Percentiles rank a stretch among this genome's conserved stretches.
Conservation (phyloP, 495 filamentous ascomycete species). For the Penicillium pulvis region DNA sequence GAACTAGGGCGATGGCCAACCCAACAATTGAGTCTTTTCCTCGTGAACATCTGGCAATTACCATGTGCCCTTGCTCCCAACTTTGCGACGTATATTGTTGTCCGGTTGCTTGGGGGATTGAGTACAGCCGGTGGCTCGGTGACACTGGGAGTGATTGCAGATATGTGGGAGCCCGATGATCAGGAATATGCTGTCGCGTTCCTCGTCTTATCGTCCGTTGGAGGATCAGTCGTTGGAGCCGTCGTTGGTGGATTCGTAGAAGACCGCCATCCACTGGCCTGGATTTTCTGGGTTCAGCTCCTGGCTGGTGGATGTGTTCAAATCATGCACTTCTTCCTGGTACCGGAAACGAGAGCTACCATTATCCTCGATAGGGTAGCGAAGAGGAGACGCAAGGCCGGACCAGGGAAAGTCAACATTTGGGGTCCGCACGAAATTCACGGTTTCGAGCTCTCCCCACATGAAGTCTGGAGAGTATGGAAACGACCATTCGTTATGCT, state of each 20-base stretch:
- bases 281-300: conserved; percentile 81
- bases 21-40: conserved; percentile 65
- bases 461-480: conserved; percentile 51
- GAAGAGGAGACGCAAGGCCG: conserved; percentile 60
- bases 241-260: conserved; percentile 82
- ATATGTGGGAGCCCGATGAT: conserved; percentile 72
- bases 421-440: conserved; percentile 25
- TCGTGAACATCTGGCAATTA: conserved; percentile 78
- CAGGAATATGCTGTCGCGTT: conserved; percentile 69
- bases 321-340: conserved; percentile 59
- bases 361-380: conserved; percentile 69
- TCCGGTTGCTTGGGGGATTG: conserved; percentile 68
- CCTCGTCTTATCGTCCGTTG: conserved; percentile 74
- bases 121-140: conserved; percentile 79
- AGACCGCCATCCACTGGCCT: conserved; percentile 65
- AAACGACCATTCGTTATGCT: conserved; percentile 78
- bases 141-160: conserved; percentile 80
- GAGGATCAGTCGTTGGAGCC: conserved; percentile 74
- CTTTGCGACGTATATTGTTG: conserved; percentile 64
- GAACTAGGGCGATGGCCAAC: conserved; percentile 75
- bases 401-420: conserved; percentile 42
- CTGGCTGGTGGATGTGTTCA: conserved; percentile 72
- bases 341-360: conserved; percentile 68
- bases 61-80: conserved; percentile 73
- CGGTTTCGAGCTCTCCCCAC: conserved; percentile 56